A percentile compares a stretch with the other conserved stretches of the same genome.
Conservation (phyloP, 345 rosid genomes). For the Geranium rotundifolium region DNA sequence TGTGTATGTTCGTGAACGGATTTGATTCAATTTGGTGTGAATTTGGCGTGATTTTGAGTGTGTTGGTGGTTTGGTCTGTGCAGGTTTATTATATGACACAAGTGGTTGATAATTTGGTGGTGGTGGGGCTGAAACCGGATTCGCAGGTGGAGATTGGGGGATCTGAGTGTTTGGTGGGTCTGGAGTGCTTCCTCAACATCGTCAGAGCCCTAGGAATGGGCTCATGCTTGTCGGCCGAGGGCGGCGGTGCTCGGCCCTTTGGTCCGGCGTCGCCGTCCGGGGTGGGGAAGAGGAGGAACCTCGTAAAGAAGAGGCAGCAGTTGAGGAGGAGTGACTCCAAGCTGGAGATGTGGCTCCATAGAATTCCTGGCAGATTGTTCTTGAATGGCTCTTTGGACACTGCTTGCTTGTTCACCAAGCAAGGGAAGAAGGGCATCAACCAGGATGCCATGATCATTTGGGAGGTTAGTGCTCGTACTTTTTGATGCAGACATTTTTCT, state of each 20-base stretch:
- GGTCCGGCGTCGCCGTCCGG: conserved; percentile 17
- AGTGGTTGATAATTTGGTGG: background rate
- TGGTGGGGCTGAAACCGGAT: background rate
- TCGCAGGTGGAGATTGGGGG: background rate
- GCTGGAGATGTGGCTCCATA: conserved; percentile 21
- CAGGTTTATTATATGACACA: background rate
- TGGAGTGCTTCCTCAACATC: conserved; percentile 26
- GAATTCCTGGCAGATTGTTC: conserved; percentile 26
- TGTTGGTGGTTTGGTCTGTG: background rate
- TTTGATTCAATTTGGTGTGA: too few species aligned
- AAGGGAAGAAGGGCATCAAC: conserved; percentile 12
- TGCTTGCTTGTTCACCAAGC: conserved; percentile 10
- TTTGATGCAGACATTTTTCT: background rate
- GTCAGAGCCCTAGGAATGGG: conserved; percentile 35
- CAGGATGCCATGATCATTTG: conserved; percentile 10
- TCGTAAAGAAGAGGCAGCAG: conserved; percentile 13
- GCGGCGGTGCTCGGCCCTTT: conserved; percentile 23
- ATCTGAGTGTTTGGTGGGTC: conserved; percentile 17
- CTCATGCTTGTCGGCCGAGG: conserved; percentile 30
- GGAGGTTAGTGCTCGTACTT: conserved; percentile 6
- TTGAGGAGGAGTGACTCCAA: conserved; percentile 13
- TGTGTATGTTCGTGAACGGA: background rate
- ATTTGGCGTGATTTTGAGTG: background rate
- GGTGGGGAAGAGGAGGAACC: conserved; percentile 19
- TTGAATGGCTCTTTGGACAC: conserved; percentile 22